Evolutionary conservation across 805 yeast species (phyloP), one percentile per base, ranked within the genome.

Genomic region (Metschnikowia cerradonensis): DNA sequence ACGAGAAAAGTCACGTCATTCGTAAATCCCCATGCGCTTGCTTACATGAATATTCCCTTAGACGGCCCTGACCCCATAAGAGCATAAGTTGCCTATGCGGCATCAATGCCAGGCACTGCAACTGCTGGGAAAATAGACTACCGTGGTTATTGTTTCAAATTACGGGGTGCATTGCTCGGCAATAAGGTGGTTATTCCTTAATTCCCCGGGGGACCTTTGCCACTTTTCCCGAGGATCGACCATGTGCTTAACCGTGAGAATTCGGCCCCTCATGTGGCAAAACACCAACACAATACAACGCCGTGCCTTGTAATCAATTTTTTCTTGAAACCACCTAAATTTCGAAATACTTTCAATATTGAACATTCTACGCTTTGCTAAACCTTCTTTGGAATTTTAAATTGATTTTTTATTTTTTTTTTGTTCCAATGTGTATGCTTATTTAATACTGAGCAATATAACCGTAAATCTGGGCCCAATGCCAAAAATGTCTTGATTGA

Each of bases 1-100:
- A 30, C 13, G 45, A 20, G 26, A 44, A 44, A 44, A 45, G 41
- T 45, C 48, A 45, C 48, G 48, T 37, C 41, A 45, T 45, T 19
- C 17, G 38, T 32, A 26, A 31, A 34, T 31, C 10, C 35, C 19
- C 30, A 42, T 42, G 40, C 48, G 36, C 41, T 37, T 37, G 32
- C 22, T 19, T 6, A 31, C 31, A 13, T 8, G 40, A 11, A 14
- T 44, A 44, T 34, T 43, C 47, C 17, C 47, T 44, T 44, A 44
- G 33, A 7, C 30, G 14, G 17, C 32, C 47, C 13, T 5, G 11
- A 10, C 47, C 41, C 20, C 10, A 32, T 44, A 44, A 44, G 41
- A 44, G 47, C 47, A 44, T 44, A 44, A 15, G 4, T 3, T n/a
- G 23, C 17, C 10, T 40, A 36, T 36, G 47, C 47, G 47, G 26